Evolutionary conservation across 2,329 filamentous ascomycete species (phyloP).

Genomic region (Fusarium sp.): DNA sequence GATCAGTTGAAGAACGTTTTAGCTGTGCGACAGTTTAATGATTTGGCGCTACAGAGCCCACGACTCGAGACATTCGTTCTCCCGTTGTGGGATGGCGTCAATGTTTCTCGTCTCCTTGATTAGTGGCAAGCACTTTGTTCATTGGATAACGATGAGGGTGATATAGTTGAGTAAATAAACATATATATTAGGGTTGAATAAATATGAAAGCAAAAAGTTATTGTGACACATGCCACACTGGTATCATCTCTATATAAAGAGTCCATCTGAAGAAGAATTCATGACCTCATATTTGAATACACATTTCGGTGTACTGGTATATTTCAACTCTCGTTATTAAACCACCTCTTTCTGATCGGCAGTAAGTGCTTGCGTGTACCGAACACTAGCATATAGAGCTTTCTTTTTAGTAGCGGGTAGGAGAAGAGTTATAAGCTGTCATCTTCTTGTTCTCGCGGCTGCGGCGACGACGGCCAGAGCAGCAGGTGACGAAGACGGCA

Average conservation of each 20-base stretch:
- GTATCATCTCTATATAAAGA: conserved; percentile 22
- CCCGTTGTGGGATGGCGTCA: conserved; percentile 59
- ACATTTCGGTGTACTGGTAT: conserved; percentile 9
- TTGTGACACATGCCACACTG: conserved; percentile 1
- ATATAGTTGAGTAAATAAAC: neutral
- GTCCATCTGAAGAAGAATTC: conserved; percentile 17
- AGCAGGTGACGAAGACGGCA: conserved; percentile 73
- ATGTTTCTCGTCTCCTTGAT: conserved; percentile 56
- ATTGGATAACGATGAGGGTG: neutral
- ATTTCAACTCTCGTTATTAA: conserved; percentile 29
- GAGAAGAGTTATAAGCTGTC: conserved; percentile 39
- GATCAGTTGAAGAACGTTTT: conserved; percentile 38
- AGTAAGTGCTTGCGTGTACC: neutral
- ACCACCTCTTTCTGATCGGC: neutral
- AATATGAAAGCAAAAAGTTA: conserved; percentile 6
- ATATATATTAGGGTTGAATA: conserved; percentile 16
- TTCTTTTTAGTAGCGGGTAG: conserved; percentile 31
- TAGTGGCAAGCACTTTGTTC: conserved; percentile 31
- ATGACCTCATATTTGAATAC: conserved; percentile 30
- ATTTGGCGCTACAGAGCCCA: conserved; percentile 48
- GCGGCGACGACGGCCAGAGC: conserved; percentile 60
- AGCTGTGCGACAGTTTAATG: conserved; percentile 54
- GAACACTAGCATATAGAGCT: neutral
- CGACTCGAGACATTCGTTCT: conserved; percentile 57
- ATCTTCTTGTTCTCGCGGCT: conserved; percentile 46